These are phyloP conservation scores for Ogataea sp. DNA, from an alignment of 805 yeast genomes.

Conservation along the genomic window DNA sequence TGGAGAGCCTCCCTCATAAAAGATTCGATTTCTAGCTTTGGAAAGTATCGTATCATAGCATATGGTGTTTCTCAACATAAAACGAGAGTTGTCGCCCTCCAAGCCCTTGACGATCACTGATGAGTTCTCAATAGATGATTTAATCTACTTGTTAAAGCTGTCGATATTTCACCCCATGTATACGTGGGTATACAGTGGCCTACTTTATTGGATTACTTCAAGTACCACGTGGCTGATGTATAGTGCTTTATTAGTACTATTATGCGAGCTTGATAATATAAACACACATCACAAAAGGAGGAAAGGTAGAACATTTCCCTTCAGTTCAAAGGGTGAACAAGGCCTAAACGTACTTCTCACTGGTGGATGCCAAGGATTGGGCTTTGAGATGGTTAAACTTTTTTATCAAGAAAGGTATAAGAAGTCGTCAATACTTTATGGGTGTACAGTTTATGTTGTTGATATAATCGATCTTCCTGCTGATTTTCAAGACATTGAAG, in stretches of 20 bases:
- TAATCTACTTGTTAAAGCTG: slow-evolving; percentile 8
- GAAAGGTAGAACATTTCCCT: too few relatives aligned
- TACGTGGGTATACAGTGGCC: slow-evolving; percentile 9
- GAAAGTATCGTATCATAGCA: too few relatives aligned
- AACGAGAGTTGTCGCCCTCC: not conserved
- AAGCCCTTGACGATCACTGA: not conserved
- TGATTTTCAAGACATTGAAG: slow-evolving; percentile 3
- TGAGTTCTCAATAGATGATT: slow-evolving; percentile 7
- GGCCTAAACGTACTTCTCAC: slow-evolving; percentile 30
- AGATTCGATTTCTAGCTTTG: too few relatives aligned
- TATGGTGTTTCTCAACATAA: too few relatives aligned
- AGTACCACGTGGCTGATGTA: slow-evolving; percentile 9
- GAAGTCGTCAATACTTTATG: not conserved
- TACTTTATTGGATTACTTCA: slow-evolving; percentile 2
- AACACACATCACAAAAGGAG: not conserved
- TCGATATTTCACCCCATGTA: slow-evolving; percentile 12
- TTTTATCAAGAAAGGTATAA: slow-evolving; percentile 9
- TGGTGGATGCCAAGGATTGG: slow-evolving; percentile 48
- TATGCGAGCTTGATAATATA: not conserved
- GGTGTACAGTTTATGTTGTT: not conserved
- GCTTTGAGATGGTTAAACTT: slow-evolving; percentile 28
- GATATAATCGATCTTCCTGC: slow-evolving; percentile 2
- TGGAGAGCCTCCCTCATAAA: too few relatives aligned
- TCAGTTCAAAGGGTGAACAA: not conserved
- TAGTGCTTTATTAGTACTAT: not conserved